Evolutionary conservation across 345 rosid species (phyloP), one percentile per base, ranked within the genome.

Genomic region (Eucalyptus fibrosa): DNA sequence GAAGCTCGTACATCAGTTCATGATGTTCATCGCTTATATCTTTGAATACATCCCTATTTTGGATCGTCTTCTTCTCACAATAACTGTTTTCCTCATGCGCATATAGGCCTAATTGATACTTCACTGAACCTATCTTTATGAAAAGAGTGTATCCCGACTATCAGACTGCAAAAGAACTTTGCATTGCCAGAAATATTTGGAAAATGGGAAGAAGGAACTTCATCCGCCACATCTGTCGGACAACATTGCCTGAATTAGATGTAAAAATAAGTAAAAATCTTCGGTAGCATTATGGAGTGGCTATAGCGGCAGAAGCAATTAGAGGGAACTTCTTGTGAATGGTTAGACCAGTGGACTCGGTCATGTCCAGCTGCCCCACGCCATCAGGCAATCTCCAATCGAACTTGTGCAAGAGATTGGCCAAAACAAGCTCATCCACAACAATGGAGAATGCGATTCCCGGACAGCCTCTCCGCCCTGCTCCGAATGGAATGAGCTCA

Each of bases 401-500:
- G 50, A 95, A 94, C 89, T 90, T 92, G 91, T 94, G 92, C 85
- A 94, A 94, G 23, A 95, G 94, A 86, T 94, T 92, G 82, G 94
- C 92, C 60, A 94, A 90, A 53, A 93, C 95, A 26, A 94, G 92
- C 86, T 95, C 95, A 2, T 94, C 91, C 9, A 81, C 88, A 49
- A 93, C 93, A 34, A 90, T 88, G 50, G 92, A 93, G 86, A 95
- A 91, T 1, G 91, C 15, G 51, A 94, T 91, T 30, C 92, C 96
- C 1, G 95, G 95, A 86, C 95, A 95, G 37, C 88, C 91, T 87
- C 95, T 93, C 77, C 95, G 77, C 49, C 96, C 96, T 7, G 94
- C 91, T 4, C 96, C 95, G 51, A 94, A 94, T 18, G 96, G 96
- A 88, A 94, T 90, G 47, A 95, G 90, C 92, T 95, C 94, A 23